Percentiles rank a stretch among this genome's conserved stretches.
phyloP scores from a whole-genome alignment of 108 stramenopile genomes.

The Pinguiococcus pyrenoidosus region DNA sequence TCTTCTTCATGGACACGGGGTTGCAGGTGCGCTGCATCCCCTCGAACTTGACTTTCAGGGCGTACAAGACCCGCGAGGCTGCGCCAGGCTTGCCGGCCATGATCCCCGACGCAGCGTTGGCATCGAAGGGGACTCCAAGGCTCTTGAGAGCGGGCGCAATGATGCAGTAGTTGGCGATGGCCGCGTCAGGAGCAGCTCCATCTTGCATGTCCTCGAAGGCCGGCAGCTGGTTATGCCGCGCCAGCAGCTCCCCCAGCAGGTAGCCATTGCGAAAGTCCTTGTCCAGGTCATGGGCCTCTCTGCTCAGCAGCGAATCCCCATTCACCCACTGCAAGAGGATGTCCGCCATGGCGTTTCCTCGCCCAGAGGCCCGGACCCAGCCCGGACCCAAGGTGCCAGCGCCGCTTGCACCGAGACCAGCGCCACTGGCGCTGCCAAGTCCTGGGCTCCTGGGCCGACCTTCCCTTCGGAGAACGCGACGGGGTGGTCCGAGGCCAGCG shows the following conservation, averaged over 20 bases:
- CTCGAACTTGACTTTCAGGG: too few relatives aligned
- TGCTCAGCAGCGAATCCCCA: constrained; percentile 7
- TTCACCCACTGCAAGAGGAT: too few relatives aligned
- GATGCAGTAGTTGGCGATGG: constrained; percentile 17
- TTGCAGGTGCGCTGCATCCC: too few relatives aligned
- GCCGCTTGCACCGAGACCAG: too few relatives aligned
- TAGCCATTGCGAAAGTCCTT: constrained; percentile 31
- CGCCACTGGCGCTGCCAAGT: too few relatives aligned
- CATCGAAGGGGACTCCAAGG: constrained; percentile 16
- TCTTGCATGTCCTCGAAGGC: constrained; percentile 11
- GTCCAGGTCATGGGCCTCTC: constrained; percentile 15
- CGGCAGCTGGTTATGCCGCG: constrained; percentile 19
- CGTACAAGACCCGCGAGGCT: constrained; percentile 9
- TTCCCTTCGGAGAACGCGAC: too few relatives aligned
- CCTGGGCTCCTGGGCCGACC: too few relatives aligned
- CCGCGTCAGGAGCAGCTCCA: constrained; percentile 9
- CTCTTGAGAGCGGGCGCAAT: constrained; percentile 15
- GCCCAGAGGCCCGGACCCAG: too few relatives aligned
- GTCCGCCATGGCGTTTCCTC: too few relatives aligned
- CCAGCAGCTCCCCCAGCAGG: constrained; percentile 22
- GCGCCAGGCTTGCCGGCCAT: constrained; percentile 17
- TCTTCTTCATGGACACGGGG: too few relatives aligned
- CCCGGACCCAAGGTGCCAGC: too few relatives aligned
- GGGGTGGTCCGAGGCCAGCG: too few relatives aligned
- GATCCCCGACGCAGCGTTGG: constrained; percentile 17